Evolutionary conservation across 202 grass and related monocot genomes (phyloP), one percentile per base, ranked within the genome.

Genomic region (Digitaria exilis): DNA sequence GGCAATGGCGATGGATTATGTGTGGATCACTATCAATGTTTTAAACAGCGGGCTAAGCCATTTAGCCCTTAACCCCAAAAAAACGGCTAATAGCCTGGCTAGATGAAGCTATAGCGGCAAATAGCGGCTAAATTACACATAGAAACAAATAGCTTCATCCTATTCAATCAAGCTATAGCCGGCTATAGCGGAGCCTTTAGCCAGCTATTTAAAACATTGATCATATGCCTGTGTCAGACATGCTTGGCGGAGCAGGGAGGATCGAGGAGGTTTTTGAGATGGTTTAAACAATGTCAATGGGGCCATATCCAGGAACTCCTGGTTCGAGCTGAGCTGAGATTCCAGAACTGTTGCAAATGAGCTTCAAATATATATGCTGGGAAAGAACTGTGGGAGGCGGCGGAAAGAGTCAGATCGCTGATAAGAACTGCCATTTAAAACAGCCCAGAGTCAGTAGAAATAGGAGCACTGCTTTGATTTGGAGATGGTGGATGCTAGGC

Each of bases 181-280:
- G n/a, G n/a, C n/a, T n/a, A n/a, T n/a, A n/a, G n/a, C n/a, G n/a
- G n/a, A n/a, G n/a, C n/a, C n/a, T n/a, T n/a, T n/a, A n/a, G n/a
- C n/a, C n/a, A n/a, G n/a, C n/a, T n/a, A n/a, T n/a, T n/a, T n/a
- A n/a, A n/a, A n/a, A n/a, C n/a, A n/a, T n/a, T n/a, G n/a, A n/a
- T n/a, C n/a, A n/a, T 92, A 92, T 82, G 89, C 79, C 34, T 95
- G 93, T 76, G 75, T 95, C 3, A n/a, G 93, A 92, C 76, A 92
- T 95, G 89, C 93, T 95, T 58, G 85, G 93, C 5, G 87, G 93
- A 63, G 85, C 85, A 52, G 93, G 93, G 37, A 90, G 87, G 82
- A 80, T 95, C 49, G 76, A 88, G 57, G 85, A 90, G 81, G 93
- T 89, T 54, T 69, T 79, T 26, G 82, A 92, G 55, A 90, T 92